A percentile compares a stretch with the other conserved stretches of the same genome.
Conservation (phyloP, 441 rosid species). For the Jatropha podagrica region DNA sequence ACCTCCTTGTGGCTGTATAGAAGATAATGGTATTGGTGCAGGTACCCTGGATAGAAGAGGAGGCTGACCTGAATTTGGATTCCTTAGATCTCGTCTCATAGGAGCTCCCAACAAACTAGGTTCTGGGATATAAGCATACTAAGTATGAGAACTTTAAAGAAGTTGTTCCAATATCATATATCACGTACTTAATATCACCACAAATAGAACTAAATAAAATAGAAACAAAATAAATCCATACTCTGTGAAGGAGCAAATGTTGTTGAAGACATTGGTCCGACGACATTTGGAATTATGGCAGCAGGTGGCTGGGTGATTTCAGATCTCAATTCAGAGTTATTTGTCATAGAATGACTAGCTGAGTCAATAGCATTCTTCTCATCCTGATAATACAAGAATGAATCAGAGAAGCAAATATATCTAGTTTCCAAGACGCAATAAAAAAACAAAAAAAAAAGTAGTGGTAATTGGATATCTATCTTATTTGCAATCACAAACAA, state of each 20-base stretch:
- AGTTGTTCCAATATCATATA: background rate
- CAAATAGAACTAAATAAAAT: background rate
- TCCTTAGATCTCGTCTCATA: constrained; percentile 58
- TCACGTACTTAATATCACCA: constrained; percentile 14
- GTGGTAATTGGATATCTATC: background rate
- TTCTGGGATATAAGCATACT: constrained; percentile 41
- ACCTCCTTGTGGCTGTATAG: constrained; percentile 55
- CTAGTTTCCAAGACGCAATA: background rate
- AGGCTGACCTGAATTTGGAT: constrained; percentile 57
- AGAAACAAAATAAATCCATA: constrained; percentile 29
- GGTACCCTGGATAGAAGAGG: constrained; percentile 56
- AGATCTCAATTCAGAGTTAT: constrained; percentile 44
- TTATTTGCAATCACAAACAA: background rate
- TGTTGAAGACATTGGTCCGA: constrained; percentile 38
- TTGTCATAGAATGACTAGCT: constrained; percentile 36
- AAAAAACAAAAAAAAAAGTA: background rate
- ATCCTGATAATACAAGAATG: constrained; percentile 31
- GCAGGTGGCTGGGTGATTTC: constrained; percentile 53
- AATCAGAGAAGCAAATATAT: constrained; percentile 8
- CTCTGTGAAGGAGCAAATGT: constrained; percentile 55
- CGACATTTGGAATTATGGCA: constrained; percentile 39
- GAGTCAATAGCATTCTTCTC: constrained; percentile 50
- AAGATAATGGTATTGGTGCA: constrained; percentile 38
- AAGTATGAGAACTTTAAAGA: constrained; percentile 12
- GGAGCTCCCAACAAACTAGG: constrained; percentile 84